Percentiles rank a stretch among this genome's conserved stretches.
Evolutionary conservation across 257 asterid species (phyloP).

Genomic region (Cordia subcordata): DNA sequence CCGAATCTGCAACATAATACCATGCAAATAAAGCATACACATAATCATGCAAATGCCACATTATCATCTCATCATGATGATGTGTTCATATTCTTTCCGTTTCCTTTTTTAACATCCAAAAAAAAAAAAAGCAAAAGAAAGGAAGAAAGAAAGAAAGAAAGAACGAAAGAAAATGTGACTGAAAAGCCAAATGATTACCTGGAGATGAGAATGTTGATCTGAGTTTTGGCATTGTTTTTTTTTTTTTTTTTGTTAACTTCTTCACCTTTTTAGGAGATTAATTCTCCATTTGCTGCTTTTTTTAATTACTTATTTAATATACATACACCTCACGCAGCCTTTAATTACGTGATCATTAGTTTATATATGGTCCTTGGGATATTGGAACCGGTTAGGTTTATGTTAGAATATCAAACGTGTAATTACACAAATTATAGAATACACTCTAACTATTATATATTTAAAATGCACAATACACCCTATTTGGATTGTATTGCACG

Average conservation of each 20-base stretch:
- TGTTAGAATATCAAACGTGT: not conserved
- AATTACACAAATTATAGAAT: too few species aligned
- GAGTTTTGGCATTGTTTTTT: not conserved
- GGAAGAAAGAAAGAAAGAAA: too few species aligned
- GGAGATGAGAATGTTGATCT: not conserved
- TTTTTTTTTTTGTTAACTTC: too few species aligned
- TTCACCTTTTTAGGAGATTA: not conserved
- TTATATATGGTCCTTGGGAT: not conserved
- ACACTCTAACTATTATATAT: too few species aligned
- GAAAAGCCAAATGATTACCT: not conserved
- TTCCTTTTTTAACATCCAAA: too few species aligned
- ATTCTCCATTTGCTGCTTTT: not conserved
- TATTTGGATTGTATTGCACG: too few species aligned
- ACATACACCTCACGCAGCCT: not conserved
- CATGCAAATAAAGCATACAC: not conserved
- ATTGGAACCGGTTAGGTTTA: not conserved
- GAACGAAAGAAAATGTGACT: not conserved
- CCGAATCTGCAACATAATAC: slow-evolving; percentile 1
- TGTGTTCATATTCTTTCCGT: too few species aligned
- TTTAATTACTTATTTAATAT: too few species aligned
- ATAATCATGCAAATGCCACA: not conserved
- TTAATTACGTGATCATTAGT: not conserved
- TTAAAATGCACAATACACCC: too few species aligned
- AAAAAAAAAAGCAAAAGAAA: too few species aligned
- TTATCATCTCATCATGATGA: too few species aligned